Evolutionary conservation across 805 yeast genomes (phyloP), one percentile per base, ranked within the genome.

Genomic region (Torulaspora indica): DNA sequence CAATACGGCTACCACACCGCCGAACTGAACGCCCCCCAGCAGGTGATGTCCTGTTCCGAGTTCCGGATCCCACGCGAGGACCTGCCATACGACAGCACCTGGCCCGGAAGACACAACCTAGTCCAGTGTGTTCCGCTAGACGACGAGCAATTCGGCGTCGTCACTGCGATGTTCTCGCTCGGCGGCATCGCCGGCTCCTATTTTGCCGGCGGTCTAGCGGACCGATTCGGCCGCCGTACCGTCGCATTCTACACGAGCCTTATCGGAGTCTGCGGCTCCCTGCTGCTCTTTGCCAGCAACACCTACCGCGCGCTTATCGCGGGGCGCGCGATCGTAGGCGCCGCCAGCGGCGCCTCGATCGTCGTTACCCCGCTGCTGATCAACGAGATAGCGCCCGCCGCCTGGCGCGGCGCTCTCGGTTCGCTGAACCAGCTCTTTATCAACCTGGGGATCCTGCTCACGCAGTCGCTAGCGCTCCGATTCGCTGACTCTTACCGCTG

Each of bases 1-100:
- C 97, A 89, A 63, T 93, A 83, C 63, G 98, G 98, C 1, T 88
- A 85, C 63, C 98, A 93, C 62, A 82, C 91, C 83, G 83, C 96
- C 1, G 97, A 90, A 63, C 73, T 91, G 61, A 91, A 91, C 66
- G 95, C 96, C 5, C 96, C 97, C 0, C 85, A 84, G 45, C 74
- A 76, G 10, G 76, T 78, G 25, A 71, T 88, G 38, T 75, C 85
- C 8, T 87, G 95, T 58, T 63, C 62, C 17, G 57, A 55, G 17
- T 40, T 56, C 34, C 52, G 53, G 5, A 44, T 59, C 2, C 62
- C 63, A 5, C 60, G 52, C 0, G 43, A 35, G 3, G 45, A 46
- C 13, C 31, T 37, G 10, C 50, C 58, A 4, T 57, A 54, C 40
- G 57, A 48, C 8, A 51, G 52, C 44, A 43, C 55, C 3, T 72